Evolutionary conservation across 177 flowering plant species (phyloP).

Genomic region (Vitis hybrid): DNA sequence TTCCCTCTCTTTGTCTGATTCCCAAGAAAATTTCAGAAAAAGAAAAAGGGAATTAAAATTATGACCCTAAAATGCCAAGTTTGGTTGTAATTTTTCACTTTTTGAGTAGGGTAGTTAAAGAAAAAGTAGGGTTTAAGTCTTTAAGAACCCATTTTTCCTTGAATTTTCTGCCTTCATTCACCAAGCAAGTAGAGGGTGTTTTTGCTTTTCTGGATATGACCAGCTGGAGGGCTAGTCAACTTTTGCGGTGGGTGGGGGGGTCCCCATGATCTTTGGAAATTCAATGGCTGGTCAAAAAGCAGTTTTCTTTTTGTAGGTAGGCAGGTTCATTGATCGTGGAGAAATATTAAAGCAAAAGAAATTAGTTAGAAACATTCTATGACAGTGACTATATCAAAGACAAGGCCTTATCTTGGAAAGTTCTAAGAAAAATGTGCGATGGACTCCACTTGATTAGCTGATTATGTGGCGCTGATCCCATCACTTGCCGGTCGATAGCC

Average conservation of each 20-base stretch:
- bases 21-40: neutral
- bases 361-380: conserved; percentile 12
- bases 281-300: conserved; percentile 16
- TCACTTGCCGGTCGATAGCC: neutral
- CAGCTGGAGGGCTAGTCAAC: no score
- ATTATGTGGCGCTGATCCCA: conserved; percentile 1
- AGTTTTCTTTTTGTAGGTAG: neutral
- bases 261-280: conserved; percentile 8
- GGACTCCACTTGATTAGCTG: conserved; percentile 6
- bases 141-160: neutral
- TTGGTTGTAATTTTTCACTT: neutral
- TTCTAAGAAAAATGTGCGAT: neutral
- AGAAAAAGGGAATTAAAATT: neutral
- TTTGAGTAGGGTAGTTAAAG: no score
- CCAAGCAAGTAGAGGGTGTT: no score
- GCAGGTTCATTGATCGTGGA: conserved; percentile 17
- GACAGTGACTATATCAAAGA: conserved; percentile 1
- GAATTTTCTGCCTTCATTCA: neutral
- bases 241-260: neutral
- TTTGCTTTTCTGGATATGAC: no score
- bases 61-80: neutral
- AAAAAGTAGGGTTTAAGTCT: no score
- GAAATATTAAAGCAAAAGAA: neutral
- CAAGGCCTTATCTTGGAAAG: conserved; percentile 12
- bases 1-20: neutral